Evolutionary conservation across 169 alveolate genomes (phyloP).

Genomic region (Plasmodium sp.): DNA sequence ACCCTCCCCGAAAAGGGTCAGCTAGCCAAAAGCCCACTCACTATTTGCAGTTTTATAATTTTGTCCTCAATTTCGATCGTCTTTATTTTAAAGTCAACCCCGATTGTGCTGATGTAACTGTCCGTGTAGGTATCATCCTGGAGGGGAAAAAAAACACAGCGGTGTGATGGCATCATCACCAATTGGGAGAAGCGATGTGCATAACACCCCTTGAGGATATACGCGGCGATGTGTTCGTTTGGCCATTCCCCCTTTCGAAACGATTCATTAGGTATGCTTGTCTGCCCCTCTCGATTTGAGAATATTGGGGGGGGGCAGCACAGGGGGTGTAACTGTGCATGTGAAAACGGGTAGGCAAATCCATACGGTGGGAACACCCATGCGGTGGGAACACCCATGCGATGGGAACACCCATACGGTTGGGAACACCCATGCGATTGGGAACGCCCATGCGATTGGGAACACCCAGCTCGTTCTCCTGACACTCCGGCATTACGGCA

Average conservation of each 20-base stretch:
- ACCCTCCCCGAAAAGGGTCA: not conserved
- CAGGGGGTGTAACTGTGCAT: not conserved
- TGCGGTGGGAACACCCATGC: not conserved
- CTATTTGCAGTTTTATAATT: slow-evolving; percentile 90
- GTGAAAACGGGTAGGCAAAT: not conserved
- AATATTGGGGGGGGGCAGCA: not conserved
- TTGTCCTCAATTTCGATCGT: slow-evolving; percentile 91
- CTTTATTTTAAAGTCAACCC: slow-evolving; percentile 92
- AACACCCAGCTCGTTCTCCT: not conserved
- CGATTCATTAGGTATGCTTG: not conserved
- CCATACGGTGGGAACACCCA: too few relatives aligned
- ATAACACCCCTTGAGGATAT: not conserved
- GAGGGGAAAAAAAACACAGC: slow-evolving; percentile 56
- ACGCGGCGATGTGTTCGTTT: not conserved
- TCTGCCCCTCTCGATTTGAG: not conserved
- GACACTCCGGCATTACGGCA: slow-evolving; percentile 88
- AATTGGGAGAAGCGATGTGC: not conserved
- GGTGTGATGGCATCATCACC: not conserved
- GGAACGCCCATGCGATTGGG: not conserved
- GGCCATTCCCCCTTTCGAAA: not conserved
- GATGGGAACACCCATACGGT: too few relatives aligned
- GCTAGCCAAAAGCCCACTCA: slow-evolving; percentile 21
- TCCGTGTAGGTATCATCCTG: slow-evolving; percentile 93
- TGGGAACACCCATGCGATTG: too few relatives aligned
- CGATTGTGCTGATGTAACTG: slow-evolving; percentile 91